Conservation (phyloP, 129 eudicot species). For the Flaveria trinervia region DNA sequence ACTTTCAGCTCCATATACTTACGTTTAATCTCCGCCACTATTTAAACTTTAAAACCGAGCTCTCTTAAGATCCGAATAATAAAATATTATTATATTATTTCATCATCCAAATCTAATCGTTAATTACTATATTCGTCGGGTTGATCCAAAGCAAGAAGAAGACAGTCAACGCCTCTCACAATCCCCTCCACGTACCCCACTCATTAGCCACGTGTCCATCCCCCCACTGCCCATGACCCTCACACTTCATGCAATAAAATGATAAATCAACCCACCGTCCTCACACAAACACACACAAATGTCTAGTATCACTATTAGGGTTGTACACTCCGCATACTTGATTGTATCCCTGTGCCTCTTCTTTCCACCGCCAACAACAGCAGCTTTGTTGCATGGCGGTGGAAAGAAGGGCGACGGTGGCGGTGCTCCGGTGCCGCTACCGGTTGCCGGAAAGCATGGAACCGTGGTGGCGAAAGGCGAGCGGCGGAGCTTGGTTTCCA, state of each 20-base stretch:
- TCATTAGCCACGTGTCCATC: slow-evolving; percentile 33
- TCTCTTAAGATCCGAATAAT: too few relatives aligned
- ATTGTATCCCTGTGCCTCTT: slow-evolving; percentile 1
- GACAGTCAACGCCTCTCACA: slow-evolving; percentile 32
- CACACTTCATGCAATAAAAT: neutral
- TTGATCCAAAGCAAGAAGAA: slow-evolving; percentile 11
- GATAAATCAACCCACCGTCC: neutral
- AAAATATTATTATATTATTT: too few relatives aligned
- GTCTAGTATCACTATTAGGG: neutral
- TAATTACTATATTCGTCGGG: too few relatives aligned
- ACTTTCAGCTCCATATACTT: too few relatives aligned
- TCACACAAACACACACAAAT: slow-evolving; percentile 25
- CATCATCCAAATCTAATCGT: neutral
- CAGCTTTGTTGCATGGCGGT: slow-evolving; percentile 8
- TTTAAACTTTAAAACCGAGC: too few relatives aligned
- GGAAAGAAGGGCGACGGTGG: slow-evolving; percentile 18
- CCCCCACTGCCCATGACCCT: slow-evolving; percentile 31
- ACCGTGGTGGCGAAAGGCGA: slow-evolving; percentile 47
- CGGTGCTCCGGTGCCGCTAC: slow-evolving; percentile 14
- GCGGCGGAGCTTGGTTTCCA: slow-evolving; percentile 39
- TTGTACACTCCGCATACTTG: slow-evolving; percentile 21
- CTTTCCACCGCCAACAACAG: slow-evolving; percentile 3
- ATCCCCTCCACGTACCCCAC: slow-evolving; percentile 30
- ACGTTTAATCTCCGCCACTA: too few relatives aligned
- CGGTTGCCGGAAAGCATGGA: slow-evolving; percentile 32